Conservation (phyloP, 352 stramenopile genomes). For the Pythium coloratum region DNA sequence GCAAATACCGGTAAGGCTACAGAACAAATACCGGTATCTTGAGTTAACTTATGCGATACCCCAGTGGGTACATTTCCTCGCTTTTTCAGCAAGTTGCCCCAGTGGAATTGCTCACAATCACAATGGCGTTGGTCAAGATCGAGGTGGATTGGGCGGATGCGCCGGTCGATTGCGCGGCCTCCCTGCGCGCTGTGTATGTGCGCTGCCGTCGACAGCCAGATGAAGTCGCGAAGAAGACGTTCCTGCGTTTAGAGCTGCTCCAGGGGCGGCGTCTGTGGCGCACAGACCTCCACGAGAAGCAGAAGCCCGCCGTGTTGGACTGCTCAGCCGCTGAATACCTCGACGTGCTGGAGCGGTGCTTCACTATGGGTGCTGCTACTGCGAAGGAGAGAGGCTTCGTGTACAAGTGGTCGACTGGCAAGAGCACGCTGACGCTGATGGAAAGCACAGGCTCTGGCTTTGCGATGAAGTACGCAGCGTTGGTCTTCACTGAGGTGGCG, state of each 20-base stretch:
- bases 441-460: slow-evolving; percentile 35
- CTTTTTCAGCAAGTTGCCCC: not conserved
- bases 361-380: slow-evolving; percentile 4
- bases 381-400: slow-evolving; percentile 28
- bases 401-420: slow-evolving; percentile 43
- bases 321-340: slow-evolving; percentile 42
- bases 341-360: slow-evolving; percentile 27
- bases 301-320: slow-evolving; percentile 48
- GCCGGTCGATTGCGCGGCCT: not conserved
- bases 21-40: not conserved
- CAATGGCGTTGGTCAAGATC: slow-evolving; percentile 30
- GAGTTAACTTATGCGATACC: not conserved
- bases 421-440: slow-evolving; percentile 47
- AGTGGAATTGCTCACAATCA: not conserved
- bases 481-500: slow-evolving; percentile 28
- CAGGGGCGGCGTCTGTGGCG: slow-evolving; percentile 35
- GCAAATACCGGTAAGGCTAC: not conserved
- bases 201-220: slow-evolving; percentile 25
- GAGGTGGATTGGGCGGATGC: slow-evolving; percentile 28
- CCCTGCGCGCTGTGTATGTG: slow-evolving; percentile 25
- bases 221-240: not conserved
- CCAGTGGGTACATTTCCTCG: not conserved
- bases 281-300: slow-evolving; percentile 28
- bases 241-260: slow-evolving; percentile 35
- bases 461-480: slow-evolving; percentile 53